A percentile compares a stretch with the other conserved stretches of the same genome.
These are phyloP conservation scores for Geotrichum histeridarum DNA, from an alignment of 1,139 yeast species.

Conservation along the genomic window DNA sequence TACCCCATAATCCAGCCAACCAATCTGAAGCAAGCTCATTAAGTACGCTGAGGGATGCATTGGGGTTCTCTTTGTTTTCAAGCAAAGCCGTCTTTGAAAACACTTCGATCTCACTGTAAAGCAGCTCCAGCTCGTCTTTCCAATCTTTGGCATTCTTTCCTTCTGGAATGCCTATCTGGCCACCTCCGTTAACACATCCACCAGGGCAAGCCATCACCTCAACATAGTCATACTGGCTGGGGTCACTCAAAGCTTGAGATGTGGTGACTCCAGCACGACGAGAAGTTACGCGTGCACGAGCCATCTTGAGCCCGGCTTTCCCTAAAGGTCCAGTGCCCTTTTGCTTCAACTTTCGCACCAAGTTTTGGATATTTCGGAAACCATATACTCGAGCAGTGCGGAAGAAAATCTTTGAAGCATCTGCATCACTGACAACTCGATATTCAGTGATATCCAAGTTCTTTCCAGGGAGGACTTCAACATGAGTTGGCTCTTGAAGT, in stretches of 20 bases:
- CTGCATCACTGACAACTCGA: constrained; percentile 44
- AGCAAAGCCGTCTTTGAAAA: constrained; percentile 7
- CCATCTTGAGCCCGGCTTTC: constrained; percentile 19
- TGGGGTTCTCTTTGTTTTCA: background rate
- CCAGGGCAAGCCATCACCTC: constrained; percentile 98
- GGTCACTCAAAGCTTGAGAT: constrained; percentile 40
- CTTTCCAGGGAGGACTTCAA: constrained; percentile 49
- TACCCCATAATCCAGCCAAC: constrained; percentile 13
- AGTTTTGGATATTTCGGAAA: constrained; percentile 86
- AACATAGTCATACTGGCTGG: constrained; percentile 69
- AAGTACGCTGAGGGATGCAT: background rate
- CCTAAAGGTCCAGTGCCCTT: constrained; percentile 30
- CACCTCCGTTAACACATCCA: constrained; percentile 97
- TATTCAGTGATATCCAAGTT: constrained; percentile 74
- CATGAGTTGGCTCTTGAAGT: constrained; percentile 24
- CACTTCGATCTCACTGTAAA: constrained; percentile 29
- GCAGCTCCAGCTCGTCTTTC: constrained; percentile 34
- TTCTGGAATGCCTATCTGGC: constrained; percentile 61
- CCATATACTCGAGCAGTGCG: constrained; percentile 81
- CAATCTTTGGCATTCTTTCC: constrained; percentile 32
- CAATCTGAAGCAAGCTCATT: constrained; percentile 11
- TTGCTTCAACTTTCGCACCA: constrained; percentile 75
- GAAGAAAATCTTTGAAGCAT: constrained; percentile 44
- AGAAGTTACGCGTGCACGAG: constrained; percentile 13
- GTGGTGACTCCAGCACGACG: constrained; percentile 16